Base-by-base conservation (phyloP, 1,284 basidiomycete genomes). In the Leccinum pseudoinsigne region DNA sequence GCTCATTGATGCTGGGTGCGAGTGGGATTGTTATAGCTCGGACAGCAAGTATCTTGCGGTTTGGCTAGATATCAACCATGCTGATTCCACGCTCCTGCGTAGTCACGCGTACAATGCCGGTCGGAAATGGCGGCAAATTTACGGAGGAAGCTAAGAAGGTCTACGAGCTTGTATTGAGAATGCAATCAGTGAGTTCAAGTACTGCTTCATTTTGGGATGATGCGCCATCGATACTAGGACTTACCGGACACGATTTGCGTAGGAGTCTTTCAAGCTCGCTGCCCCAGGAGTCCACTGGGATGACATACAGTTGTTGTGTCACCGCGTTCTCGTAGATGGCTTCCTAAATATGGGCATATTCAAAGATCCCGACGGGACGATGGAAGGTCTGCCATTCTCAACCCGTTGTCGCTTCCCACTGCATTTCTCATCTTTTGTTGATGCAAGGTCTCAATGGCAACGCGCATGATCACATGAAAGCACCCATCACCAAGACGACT, bases 1-100 rank as follows among this genome's bases (percentile, higher is more conserved):
- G 5, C 84, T 97, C 47, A 94, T 97, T 65, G 95, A 97, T 71
- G 94, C 94, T 2, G 94, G 94, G 0, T 94, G 93, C 70, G 95
- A 97, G 77, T 95, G 87, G 88, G 81, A 87, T 54, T 90, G 86
- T 73, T 92, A 94, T 69, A 90, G 89, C 0, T 84, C 89, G 0
- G 92, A 94, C 71, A 92, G 85, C 81, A 68, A 70, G 85, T 72
- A 57, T 65, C 18, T 64, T 36, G 61, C 67, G 9, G 12, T 34
- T 23, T 45, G n/a, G n/a, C 16, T 58, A 18, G 55, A 38, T 36
- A 3, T 47, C 6, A 45, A 0, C 31, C 0, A 4, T 34, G 3
- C 12, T 59, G 31, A 54, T 45, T 45, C 31, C 5, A 56, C 28
- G 34, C 28, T 42, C 14, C 5, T 5, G 34, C 34, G 36, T 53